Evolutionary conservation across 129 eudicot species (phyloP).

Genomic region (Mikania micrantha): DNA sequence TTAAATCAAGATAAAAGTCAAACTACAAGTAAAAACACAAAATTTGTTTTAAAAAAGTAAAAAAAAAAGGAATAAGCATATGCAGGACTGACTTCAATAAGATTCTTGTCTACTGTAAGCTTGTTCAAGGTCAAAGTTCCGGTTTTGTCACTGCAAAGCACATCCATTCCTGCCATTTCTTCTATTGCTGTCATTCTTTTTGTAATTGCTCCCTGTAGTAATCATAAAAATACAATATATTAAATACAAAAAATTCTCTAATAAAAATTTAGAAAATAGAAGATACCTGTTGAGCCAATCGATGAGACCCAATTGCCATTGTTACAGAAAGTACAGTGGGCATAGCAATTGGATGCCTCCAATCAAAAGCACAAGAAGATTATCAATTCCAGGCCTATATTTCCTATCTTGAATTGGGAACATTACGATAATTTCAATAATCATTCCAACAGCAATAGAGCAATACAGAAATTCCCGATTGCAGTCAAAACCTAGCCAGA

Average conservation of each 20-base stretch:
- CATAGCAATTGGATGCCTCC: slow-evolving; percentile 99
- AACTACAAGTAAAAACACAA: background rate
- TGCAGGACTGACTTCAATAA: slow-evolving; percentile 61
- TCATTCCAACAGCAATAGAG: slow-evolving; percentile 96
- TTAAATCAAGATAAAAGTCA: slow-evolving; percentile 2
- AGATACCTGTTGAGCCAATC: slow-evolving; percentile 94
- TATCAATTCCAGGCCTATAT: slow-evolving; percentile 99
- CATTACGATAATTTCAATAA: slow-evolving; percentile 89
- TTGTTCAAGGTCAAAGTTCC: slow-evolving; percentile 96
- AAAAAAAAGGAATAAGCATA: background rate
- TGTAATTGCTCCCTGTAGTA: slow-evolving; percentile 85
- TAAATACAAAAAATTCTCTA: background rate
- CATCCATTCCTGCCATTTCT: slow-evolving; percentile 99
- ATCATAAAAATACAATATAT: background rate
- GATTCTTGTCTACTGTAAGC: slow-evolving; percentile 95
- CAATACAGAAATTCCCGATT: slow-evolving; percentile 98
- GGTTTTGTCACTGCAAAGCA: slow-evolving; percentile 97
- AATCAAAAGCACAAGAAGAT: slow-evolving; percentile 94
- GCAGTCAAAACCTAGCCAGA: slow-evolving; percentile 83
- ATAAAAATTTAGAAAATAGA: background rate
- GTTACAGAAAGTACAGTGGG: slow-evolving; percentile 99
- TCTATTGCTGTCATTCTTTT: slow-evolving; percentile 99
- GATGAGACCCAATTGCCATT: slow-evolving; percentile 98
- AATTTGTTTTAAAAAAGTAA: background rate
- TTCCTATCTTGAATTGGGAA: slow-evolving; percentile 88